Evolutionary conservation across 345 rosid genomes (phyloP).

Genomic region (Conringia planisiliqua): DNA sequence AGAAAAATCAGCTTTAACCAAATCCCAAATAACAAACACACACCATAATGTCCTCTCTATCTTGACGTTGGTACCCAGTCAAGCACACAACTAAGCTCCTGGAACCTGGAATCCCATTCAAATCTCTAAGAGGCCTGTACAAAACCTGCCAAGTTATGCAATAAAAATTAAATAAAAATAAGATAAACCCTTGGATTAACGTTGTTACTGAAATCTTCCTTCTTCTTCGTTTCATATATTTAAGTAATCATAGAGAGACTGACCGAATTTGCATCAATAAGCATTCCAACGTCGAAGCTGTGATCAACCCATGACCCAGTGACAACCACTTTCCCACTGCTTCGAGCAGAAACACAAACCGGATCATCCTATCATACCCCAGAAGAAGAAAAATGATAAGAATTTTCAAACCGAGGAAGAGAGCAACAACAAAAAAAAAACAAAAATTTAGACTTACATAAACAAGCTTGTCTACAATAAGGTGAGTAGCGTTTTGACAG

Average conservation of each 20-base stretch:
- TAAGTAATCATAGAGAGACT: slow-evolving; percentile 30
- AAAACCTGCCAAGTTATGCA: slow-evolving; percentile 47
- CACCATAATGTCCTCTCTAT: slow-evolving; percentile 94
- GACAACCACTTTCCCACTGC: slow-evolving; percentile 66
- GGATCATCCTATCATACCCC: slow-evolving; percentile 72
- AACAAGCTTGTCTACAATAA: slow-evolving; percentile 66
- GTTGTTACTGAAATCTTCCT: background rate
- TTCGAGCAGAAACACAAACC: slow-evolving; percentile 63
- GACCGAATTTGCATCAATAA: slow-evolving; percentile 66
- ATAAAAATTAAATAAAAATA: background rate
- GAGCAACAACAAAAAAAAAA: background rate
- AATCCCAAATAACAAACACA: background rate
- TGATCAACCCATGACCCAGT: slow-evolving; percentile 86
- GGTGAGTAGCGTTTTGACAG: slow-evolving; percentile 53
- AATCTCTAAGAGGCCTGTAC: slow-evolving; percentile 70
- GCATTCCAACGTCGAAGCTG: slow-evolving; percentile 65
- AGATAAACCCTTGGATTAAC: background rate
- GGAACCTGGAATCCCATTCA: slow-evolving; percentile 84
- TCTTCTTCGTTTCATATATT: background rate
- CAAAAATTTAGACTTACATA: slow-evolving; percentile 56
- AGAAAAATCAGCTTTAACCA: background rate
- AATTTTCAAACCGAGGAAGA: background rate
- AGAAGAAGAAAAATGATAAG: background rate
- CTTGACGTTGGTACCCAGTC: slow-evolving; percentile 92
- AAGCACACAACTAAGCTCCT: slow-evolving; percentile 59